Percentiles rank a stretch among this genome's conserved stretches.
Evolutionary conservation across 208 protist species (phyloP).

Genomic region (Crithidia fasciculata): DNA sequence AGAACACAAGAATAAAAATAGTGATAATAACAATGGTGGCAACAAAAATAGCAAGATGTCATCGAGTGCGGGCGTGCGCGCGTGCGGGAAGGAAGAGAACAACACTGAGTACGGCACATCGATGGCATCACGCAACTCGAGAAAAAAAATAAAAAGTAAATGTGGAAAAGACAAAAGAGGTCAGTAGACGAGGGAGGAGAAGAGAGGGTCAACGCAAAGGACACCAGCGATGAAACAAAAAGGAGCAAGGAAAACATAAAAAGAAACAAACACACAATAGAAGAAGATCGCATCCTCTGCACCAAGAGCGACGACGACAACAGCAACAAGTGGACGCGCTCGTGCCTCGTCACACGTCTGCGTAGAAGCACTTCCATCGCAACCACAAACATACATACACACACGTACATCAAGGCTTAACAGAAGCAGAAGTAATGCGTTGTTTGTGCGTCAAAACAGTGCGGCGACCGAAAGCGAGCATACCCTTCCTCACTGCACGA

Average conservation of each 20-base stretch:
- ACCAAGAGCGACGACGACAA: too few species aligned
- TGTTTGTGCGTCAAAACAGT: too few species aligned
- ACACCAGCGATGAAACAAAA: constrained; percentile 9
- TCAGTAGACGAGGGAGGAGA: too few species aligned
- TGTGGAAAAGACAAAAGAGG: too few species aligned
- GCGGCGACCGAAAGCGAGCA: too few species aligned
- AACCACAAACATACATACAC: too few species aligned
- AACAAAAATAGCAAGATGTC: neutral
- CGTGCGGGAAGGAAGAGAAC: neutral
- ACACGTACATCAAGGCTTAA: too few species aligned
- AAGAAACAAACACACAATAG: constrained; percentile 15
- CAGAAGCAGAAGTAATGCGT: too few species aligned
- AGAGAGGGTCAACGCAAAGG: neutral
- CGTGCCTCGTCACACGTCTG: too few species aligned
- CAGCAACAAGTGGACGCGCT: too few species aligned
- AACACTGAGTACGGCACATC: neutral
- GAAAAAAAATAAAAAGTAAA: constrained; percentile 7
- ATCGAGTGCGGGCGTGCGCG: neutral
- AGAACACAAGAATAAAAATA: constrained; percentile 7
- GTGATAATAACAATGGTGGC: neutral
- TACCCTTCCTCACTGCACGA: too few species aligned
- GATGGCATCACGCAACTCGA: neutral
- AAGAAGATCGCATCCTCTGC: neutral
- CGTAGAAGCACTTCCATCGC: too few species aligned
- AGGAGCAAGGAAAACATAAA: constrained; percentile 1